Evolutionary conservation across 2,329 filamentous ascomycete genomes (phyloP).

Genomic region (Lasiodiplodia sp.): DNA sequence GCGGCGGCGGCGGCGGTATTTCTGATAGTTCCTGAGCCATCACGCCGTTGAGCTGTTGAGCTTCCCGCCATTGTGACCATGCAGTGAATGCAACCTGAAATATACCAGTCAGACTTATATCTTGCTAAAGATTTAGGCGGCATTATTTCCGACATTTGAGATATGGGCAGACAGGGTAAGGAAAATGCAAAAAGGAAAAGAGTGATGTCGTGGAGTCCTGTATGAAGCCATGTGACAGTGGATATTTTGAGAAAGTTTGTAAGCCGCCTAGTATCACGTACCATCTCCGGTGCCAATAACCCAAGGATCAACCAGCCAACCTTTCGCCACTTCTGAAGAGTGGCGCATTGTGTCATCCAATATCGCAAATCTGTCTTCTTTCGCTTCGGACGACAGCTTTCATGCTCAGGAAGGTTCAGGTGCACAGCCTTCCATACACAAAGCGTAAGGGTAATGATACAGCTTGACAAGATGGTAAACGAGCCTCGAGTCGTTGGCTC

Average conservation of each 20-base stretch:
- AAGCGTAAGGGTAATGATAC: not conserved
- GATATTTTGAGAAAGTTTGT: no score
- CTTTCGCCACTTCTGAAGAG: not conserved
- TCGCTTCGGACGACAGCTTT: not conserved
- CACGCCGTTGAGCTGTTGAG: not conserved
- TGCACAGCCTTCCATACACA: not conserved
- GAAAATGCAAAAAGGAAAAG: no score
- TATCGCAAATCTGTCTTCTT: not conserved
- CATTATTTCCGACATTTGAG: no score
- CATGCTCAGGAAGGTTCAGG: not conserved
- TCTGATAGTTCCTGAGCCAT: not conserved
- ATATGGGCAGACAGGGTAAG: no score
- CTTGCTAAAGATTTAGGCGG: no score
- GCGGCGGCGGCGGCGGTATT: not conserved
- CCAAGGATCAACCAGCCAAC: not conserved
- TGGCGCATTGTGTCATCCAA: not conserved
- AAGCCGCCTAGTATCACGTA: no score
- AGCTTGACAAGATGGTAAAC: not conserved
- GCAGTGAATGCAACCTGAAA: not conserved
- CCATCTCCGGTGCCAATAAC: not conserved
- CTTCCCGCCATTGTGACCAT: not conserved
- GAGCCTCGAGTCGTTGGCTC: not conserved
- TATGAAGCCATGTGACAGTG: no score
- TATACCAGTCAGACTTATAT: not conserved
- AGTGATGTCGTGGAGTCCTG: no score